These are phyloP conservation scores for Rhodotorula sp. DNA, from an alignment of 1,284 basidiomycete species.

Conservation along the genomic window DNA sequence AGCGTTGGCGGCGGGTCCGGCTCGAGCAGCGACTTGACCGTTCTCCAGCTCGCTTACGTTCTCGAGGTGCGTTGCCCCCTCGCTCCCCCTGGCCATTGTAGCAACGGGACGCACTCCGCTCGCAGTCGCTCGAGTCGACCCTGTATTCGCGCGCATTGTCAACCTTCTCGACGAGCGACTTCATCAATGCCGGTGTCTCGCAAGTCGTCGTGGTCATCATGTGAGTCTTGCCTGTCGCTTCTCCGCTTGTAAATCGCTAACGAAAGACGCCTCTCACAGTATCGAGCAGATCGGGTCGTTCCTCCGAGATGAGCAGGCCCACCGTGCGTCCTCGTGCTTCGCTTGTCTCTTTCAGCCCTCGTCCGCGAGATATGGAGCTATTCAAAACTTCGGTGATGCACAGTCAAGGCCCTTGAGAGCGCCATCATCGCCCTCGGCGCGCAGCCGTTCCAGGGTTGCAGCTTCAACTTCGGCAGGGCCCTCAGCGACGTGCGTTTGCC, in stretches of 20 bases:
- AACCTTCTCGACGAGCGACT: slow-evolving; percentile 66
- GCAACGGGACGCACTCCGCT: neutral
- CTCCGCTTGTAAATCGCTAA: too few species aligned
- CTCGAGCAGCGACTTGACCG: slow-evolving; percentile 1
- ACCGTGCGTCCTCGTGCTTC: slow-evolving; percentile 40
- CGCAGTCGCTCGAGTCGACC: slow-evolving; percentile 64
- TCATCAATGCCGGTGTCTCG: slow-evolving; percentile 65
- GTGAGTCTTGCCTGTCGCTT: neutral
- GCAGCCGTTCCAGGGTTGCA: slow-evolving; percentile 59
- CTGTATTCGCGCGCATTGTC: slow-evolving; percentile 68
- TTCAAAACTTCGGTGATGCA: slow-evolving; percentile 49
- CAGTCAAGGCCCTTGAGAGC: slow-evolving; percentile 52
- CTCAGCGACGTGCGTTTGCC: slow-evolving; percentile 59
- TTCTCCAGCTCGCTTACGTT: slow-evolving; percentile 24
- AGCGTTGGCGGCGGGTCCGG: too few species aligned
- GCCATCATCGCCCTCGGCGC: slow-evolving; percentile 55
- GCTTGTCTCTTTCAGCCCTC: too few species aligned
- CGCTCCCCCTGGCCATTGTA: too few species aligned
- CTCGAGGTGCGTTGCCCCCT: slow-evolving; percentile 19
- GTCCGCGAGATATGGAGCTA: neutral
- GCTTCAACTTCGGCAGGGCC: slow-evolving; percentile 65
- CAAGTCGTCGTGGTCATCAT: slow-evolving; percentile 50
- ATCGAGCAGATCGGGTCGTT: slow-evolving; percentile 58
- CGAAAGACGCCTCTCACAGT: neutral
- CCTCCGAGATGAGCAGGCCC: slow-evolving; percentile 37